Base-by-base conservation (phyloP, 805 yeast species). In the Nakazawaea wyomingensis region DNA sequence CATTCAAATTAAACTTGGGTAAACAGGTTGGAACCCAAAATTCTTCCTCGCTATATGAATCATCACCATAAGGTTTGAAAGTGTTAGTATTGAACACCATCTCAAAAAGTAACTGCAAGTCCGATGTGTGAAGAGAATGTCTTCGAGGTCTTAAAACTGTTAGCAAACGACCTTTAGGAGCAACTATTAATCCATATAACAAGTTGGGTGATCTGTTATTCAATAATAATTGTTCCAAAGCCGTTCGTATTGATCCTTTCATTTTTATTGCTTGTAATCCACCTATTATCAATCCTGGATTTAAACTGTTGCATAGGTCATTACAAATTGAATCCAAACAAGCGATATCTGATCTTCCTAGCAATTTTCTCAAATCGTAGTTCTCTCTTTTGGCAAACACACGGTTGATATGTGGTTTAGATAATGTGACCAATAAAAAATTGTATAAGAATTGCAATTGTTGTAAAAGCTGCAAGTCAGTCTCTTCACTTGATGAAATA, bases 21-120 rank as follows among this genome's bases (percentile, higher is more conserved):
- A 91, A 70, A 60, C 99, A 91, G 0, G 91, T 70, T 0, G 99
- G 99, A 10, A 86, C 76, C 98, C 98, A 93, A 45, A 88, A 76
- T 55, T 90, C 96, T 51, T 85, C 85, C 8, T 53, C 56, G 9
- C 45, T 48, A 10, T 21, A 39, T 5, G 34, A 27, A 18, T 47
- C 29, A 5, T 19, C 30, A n/a, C 55, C 18, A 65, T 66, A 26
- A 22, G 66, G 67, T 20, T 66, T 66, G 48, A 77, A 70, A 0
- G 78, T 68, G 36, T 66, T 62, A n/a, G 79, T 74, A 49, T 74
- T 77, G 53, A 76, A 77, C 2, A 91, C 76, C 63, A 88, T 75
- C 14, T 84, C 76, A 47, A 88, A 78, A 20, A 93, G 61, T 6
- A 86, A 66, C 39, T 84, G 85, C 14, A 93, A 64, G 60, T 91